phyloP scores from a whole-genome alignment of 2,329 filamentous ascomycete species.

The Dactylonectria estremocensis region DNA sequence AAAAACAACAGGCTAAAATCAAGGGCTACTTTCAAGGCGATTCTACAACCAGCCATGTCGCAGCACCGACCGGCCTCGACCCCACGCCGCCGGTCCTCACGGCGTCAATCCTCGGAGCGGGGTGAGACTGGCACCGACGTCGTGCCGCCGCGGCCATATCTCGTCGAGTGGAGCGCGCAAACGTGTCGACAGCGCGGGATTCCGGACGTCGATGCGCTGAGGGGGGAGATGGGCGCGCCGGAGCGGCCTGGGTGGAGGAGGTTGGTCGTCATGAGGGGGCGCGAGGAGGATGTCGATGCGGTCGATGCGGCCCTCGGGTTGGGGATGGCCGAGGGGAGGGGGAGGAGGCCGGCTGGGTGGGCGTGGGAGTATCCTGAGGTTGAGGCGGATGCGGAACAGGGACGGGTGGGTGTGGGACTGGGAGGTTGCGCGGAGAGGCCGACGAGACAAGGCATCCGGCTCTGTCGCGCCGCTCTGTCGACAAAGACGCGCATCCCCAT shows the following conservation, averaged over 20 bases:
- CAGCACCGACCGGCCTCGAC: slow-evolving; percentile 36
- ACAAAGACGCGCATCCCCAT: slow-evolving; percentile 41
- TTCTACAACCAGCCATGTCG: slow-evolving; percentile 33
- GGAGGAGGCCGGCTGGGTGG: slow-evolving; percentile 30
- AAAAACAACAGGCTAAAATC: neutral
- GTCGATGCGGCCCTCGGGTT: slow-evolving; percentile 32
- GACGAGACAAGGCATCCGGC: slow-evolving; percentile 37
- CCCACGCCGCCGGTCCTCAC: slow-evolving; percentile 36
- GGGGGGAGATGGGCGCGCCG: slow-evolving; percentile 36
- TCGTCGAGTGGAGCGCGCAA: slow-evolving; percentile 46
- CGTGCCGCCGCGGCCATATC: slow-evolving; percentile 37
- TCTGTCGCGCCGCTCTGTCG: slow-evolving; percentile 42
- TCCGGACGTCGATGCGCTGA: slow-evolving; percentile 33
- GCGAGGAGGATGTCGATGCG: slow-evolving; percentile 39
- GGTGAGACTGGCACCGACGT: slow-evolving; percentile 24
- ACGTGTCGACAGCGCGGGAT: slow-evolving; percentile 41
- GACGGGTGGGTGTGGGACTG: neutral
- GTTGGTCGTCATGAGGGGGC: slow-evolving; percentile 41
- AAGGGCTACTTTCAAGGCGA: neutral
- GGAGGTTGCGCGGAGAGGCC: slow-evolving; percentile 6
- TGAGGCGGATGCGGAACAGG: slow-evolving; percentile 23
- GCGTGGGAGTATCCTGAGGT: slow-evolving; percentile 46
- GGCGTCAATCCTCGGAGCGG: slow-evolving; percentile 42
- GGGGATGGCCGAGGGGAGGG: slow-evolving; percentile 35
- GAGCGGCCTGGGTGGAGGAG: slow-evolving; percentile 41